These are phyloP conservation scores for Tripidium arundinaceum DNA, from an alignment of 202 grass and related monocot genomes.

Conservation along the genomic window DNA sequence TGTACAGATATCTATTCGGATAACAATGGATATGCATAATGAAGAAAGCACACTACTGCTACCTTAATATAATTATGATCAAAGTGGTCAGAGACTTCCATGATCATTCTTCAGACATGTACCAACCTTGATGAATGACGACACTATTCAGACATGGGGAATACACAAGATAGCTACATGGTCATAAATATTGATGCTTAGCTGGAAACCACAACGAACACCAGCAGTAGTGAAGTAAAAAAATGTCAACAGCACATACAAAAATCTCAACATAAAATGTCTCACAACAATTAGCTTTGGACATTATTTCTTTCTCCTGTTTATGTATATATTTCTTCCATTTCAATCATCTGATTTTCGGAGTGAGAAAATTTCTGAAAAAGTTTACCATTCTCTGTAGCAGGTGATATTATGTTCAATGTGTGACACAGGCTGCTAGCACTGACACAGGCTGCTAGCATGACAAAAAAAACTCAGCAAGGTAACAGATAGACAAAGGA, in stretches of 20 bases:
- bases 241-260: neutral
- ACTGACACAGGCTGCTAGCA: neutral
- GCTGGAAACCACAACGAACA: neutral
- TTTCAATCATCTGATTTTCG: neutral
- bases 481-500: neutral
- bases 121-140: neutral
- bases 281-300: neutral
- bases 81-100: neutral
- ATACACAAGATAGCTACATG: neutral
- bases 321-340: neutral
- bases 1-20: neutral
- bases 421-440: neutral
- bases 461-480: neutral
- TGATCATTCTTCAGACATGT: neutral
- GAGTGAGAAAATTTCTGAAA: neutral
- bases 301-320: neutral
- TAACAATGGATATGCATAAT: neutral
- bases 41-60: slow-evolving; percentile 3
- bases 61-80: neutral
- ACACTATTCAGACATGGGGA: neutral
- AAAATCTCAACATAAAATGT: neutral
- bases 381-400: slow-evolving; percentile 13
- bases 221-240: neutral
- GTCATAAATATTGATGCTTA: neutral
- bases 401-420: neutral